Evolutionary conservation across 202 grass and related monocot genomes (phyloP).

Genomic region (Dendrocalamus latiflorus): DNA sequence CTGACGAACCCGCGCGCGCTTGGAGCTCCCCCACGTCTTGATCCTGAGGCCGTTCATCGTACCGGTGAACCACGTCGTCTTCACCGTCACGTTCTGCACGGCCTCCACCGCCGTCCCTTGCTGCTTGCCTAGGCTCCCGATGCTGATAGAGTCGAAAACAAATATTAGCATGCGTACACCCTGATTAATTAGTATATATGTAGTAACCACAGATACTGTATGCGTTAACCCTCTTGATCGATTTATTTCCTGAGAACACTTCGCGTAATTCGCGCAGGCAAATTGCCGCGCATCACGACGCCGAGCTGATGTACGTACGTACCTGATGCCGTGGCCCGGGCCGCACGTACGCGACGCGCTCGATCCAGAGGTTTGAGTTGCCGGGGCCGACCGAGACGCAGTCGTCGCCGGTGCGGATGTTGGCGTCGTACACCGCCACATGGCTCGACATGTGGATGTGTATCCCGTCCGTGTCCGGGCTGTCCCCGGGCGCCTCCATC

Average conservation of each 20-base stretch:
- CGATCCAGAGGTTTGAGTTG: conserved; percentile 76
- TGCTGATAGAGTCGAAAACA: conserved; percentile 28
- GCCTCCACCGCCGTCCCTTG: conserved; percentile 53
- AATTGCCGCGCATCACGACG: not conserved
- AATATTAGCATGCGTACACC: not conserved
- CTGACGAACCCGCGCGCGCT: conserved; percentile 53
- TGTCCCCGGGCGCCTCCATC: conserved; percentile 58
- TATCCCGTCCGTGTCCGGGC: conserved; percentile 91
- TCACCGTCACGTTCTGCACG: conserved; percentile 84
- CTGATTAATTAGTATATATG: not conserved
- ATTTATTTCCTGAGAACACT: no score
- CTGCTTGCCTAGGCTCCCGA: conserved; percentile 76
- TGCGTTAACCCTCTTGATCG: no score
- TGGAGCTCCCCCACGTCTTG: conserved; percentile 68
- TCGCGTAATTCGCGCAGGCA: no score
- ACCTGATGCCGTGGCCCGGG: conserved; percentile 95
- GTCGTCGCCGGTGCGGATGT: conserved; percentile 79
- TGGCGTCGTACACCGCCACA: conserved; percentile 53
- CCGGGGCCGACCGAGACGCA: conserved; percentile 80
- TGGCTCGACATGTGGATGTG: conserved; percentile 73
- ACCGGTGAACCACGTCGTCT: conserved; percentile 68
- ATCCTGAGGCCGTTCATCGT: conserved; percentile 72
- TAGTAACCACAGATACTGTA: not conserved
- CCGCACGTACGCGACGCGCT: conserved; percentile 78
- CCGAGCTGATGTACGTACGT: not conserved